Conservation (phyloP, 2,329 filamentous ascomycete species). For the Rhexocercosporidium sp. region DNA sequence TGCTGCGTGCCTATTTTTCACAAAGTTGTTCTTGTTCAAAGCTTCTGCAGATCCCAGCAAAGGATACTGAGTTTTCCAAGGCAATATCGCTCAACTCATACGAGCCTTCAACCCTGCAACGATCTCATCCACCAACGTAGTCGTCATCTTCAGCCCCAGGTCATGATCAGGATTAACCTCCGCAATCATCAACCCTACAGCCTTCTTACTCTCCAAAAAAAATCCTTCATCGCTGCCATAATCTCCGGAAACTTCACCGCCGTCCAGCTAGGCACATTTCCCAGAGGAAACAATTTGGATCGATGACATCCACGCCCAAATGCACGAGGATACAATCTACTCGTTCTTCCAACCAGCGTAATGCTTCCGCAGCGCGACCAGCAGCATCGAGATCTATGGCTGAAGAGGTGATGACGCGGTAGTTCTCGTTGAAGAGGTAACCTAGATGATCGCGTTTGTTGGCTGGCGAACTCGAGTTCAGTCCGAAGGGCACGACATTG, state of each 20-base stretch:
- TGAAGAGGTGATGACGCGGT: neutral
- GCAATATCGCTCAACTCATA: no score
- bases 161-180: no score
- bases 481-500: neutral
- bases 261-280: neutral
- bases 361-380: neutral
- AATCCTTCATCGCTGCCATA: neutral
- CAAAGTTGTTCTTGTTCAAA: no score
- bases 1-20: no score
- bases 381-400: neutral
- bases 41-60: no score
- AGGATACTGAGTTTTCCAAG: no score
- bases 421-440: neutral
- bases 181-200: no score
- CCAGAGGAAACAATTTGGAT: neutral
- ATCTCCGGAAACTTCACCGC: neutral
- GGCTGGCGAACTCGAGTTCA: neutral
- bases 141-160: no score
- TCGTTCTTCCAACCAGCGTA: neutral
- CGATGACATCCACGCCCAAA: neutral
- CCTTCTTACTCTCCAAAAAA: no score
- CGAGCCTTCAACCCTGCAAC: no score
- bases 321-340: neutral
- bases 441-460: neutral
- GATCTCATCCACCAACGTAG: no score